Evolutionary conservation across 495 filamentous ascomycete species (phyloP).

Genomic region (Hyaloscypha hepaticicola): DNA sequence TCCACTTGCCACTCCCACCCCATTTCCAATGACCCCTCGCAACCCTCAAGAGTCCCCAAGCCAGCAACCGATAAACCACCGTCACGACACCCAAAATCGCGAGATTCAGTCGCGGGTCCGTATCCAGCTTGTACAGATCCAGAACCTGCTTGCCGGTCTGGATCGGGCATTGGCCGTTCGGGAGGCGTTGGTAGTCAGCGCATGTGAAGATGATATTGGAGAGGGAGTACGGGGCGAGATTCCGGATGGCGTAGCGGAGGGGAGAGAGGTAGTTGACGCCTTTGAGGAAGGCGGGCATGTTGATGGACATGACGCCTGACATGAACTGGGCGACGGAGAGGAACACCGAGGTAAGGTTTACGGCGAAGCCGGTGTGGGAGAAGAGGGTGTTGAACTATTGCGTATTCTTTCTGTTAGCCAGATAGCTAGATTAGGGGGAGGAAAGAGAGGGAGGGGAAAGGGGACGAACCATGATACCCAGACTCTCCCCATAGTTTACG

Average conservation of each 20-base stretch:
- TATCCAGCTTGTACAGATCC: conserved; percentile 60
- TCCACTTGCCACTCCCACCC: conserved; percentile 3
- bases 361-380: conserved; percentile 69
- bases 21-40: conserved; percentile 39
- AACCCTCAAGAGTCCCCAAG: conserved; percentile 58
- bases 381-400: conserved; percentile 67
- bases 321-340: conserved; percentile 65
- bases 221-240: conserved; percentile 59
- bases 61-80: conserved; percentile 62
- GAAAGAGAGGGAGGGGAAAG: not conserved
- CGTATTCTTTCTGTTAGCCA: not conserved
- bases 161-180: conserved; percentile 58
- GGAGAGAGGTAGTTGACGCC: conserved; percentile 68
- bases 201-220: conserved; percentile 59
- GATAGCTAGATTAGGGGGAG: not conserved
- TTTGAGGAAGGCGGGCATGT: conserved; percentile 63
- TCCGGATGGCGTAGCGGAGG: conserved; percentile 63
- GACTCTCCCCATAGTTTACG: conserved; percentile 67
- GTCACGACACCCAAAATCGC: conserved; percentile 58
- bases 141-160: conserved; percentile 62
- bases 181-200: conserved; percentile 50
- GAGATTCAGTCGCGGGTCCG: conserved; percentile 52
- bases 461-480: conserved; percentile 60
- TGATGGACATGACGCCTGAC: conserved; percentile 65
- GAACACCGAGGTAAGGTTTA: conserved; percentile 64